Percentiles rank a stretch among this genome's conserved stretches.
These are phyloP conservation scores for Heritiera littoralis DNA, from an alignment of 345 rosid genomes.

Conservation along the genomic window DNA sequence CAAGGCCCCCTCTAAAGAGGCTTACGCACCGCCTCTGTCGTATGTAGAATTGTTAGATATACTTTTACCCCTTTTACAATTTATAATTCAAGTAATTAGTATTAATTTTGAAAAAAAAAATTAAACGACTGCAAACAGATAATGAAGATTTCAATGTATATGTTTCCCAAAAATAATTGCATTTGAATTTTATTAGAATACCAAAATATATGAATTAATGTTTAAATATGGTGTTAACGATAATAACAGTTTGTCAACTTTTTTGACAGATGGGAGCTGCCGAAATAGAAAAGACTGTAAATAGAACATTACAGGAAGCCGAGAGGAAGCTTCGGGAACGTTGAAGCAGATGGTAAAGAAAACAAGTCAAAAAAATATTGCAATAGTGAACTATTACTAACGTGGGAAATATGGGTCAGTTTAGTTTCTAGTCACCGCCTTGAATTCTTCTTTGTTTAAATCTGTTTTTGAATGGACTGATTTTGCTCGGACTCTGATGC, in stretches of 20 bases:
- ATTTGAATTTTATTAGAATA: not conserved
- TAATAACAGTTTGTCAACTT: not conserved
- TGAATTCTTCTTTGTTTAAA: not conserved
- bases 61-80: not conserved
- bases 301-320: slow-evolving; percentile 40
- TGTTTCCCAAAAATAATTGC: not conserved
- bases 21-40: too few species aligned
- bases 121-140: too few species aligned
- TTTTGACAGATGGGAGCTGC: slow-evolving; percentile 49
- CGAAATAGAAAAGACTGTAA: slow-evolving; percentile 49
- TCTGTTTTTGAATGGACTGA: not conserved
- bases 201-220: not conserved
- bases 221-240: not conserved
- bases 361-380: not conserved
- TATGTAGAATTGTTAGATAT: too few species aligned
- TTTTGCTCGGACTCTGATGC: not conserved
- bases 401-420: slow-evolving; percentile 3
- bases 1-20: too few species aligned
- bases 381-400: not conserved
- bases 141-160: too few species aligned
- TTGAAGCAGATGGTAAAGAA: not conserved
- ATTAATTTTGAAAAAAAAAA: not conserved
- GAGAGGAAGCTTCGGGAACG: slow-evolving; percentile 36
- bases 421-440: not conserved
- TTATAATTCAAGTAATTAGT: not conserved